Percentiles rank a stretch among this genome's conserved stretches.
These are phyloP conservation scores for Mediolabrus comicus DNA, from an alignment of 108 stramenopile genomes.

Conservation along the genomic window DNA sequence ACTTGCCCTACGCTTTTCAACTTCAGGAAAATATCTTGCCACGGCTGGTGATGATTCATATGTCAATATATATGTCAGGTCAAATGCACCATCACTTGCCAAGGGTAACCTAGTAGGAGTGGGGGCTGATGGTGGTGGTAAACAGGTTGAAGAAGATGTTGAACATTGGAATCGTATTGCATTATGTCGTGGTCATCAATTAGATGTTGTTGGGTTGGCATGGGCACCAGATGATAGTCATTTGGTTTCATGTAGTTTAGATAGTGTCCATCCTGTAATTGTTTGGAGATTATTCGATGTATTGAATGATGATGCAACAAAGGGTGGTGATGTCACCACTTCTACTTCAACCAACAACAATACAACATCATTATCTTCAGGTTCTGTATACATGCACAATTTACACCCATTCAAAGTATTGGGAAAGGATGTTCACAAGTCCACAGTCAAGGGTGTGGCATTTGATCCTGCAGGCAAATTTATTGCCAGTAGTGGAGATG, in stretches of 20 bases:
- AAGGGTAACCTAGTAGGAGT: conserved; percentile 54
- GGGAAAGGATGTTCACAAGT: conserved; percentile 69
- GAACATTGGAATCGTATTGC: conserved; percentile 87
- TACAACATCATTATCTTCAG: too few relatives aligned
- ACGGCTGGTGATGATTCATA: conserved; percentile 85
- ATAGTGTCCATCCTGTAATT: conserved; percentile 81
- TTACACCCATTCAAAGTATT: conserved; percentile 77
- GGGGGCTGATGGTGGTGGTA: background rate
- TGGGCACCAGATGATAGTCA: conserved; percentile 91
- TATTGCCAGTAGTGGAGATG: conserved; percentile 79
- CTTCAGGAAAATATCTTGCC: conserved; percentile 71
- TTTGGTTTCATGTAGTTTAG: conserved; percentile 83
- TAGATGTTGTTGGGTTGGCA: conserved; percentile 88
- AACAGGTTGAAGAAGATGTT: conserved; percentile 31
- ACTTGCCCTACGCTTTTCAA: conserved; percentile 75
- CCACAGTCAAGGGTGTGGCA: conserved; percentile 86
- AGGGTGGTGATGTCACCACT: background rate
- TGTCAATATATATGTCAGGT: conserved; percentile 70
- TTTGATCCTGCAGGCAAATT: conserved; percentile 89
- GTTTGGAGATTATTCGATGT: conserved; percentile 82
- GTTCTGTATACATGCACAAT: conserved; percentile 22
- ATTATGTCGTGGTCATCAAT: conserved; percentile 79
- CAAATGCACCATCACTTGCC: conserved; percentile 14
- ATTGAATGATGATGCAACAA: conserved; percentile 11
- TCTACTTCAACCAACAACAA: background rate